These are phyloP conservation scores for Neoarthrinium moseri DNA, from an alignment of 2,329 filamentous ascomycete genomes.

Conservation along the genomic window DNA sequence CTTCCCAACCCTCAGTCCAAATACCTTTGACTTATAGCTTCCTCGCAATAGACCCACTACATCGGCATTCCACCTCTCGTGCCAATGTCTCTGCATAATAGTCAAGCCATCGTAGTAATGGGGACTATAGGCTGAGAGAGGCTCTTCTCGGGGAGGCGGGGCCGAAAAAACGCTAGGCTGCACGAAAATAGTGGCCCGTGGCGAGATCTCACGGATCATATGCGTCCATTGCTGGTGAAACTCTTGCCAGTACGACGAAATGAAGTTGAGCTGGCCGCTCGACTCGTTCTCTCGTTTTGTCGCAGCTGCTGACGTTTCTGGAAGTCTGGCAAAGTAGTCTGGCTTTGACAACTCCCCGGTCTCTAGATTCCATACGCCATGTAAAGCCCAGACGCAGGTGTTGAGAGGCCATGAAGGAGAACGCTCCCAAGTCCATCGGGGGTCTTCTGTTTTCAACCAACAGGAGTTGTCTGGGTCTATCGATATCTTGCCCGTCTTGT, in stretches of 20 bases:
- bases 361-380: conserved; percentile 18
- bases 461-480: conserved; percentile 14
- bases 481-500: conserved; percentile 15
- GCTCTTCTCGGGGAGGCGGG: conserved; percentile 15
- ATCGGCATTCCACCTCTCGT: conserved; percentile 22
- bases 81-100: conserved; percentile 22
- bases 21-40: conserved; percentile 16
- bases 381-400: conserved; percentile 22
- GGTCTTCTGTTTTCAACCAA: conserved; percentile 19
- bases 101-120: conserved; percentile 24
- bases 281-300: conserved; percentile 12
- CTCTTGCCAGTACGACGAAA: conserved; percentile 19
- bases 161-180: conserved; percentile 19
- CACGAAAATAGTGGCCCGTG: conserved; percentile 14
- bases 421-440: conserved; percentile 17
- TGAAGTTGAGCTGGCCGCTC: conserved; percentile 14
- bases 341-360: conserved; percentile 16
- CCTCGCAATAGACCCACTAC: conserved; percentile 20
- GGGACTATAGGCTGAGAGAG: conserved; percentile 18
- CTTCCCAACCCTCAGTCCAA: conserved; percentile 17
- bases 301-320: conserved; percentile 7
- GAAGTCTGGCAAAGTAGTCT: conserved; percentile 17
- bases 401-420: conserved; percentile 15
- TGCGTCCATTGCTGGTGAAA: conserved; percentile 16
- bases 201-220: conserved; percentile 13